Percentiles rank a stretch among this genome's conserved stretches.
phyloP scores from a whole-genome alignment of 1,139 yeast genomes.

The Nakaseomyces nivariensis region DNA sequence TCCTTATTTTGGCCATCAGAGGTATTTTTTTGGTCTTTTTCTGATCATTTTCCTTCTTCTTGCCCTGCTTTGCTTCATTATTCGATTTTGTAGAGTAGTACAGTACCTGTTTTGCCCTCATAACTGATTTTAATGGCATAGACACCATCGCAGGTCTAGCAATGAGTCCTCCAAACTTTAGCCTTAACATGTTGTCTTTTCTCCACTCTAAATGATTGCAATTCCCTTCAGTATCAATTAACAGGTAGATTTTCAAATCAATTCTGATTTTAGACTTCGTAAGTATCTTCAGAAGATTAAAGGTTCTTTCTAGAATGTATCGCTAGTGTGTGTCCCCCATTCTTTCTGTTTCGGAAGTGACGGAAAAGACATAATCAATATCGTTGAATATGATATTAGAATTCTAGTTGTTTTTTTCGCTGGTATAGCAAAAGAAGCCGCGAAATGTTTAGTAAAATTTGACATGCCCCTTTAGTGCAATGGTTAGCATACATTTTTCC shows the following conservation, averaged over 20 bases:
- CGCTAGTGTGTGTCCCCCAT: no score
- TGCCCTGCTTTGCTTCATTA: conserved; percentile 5
- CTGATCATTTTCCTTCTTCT: conserved; percentile 10
- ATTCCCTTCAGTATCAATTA: no score
- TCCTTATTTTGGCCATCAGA: conserved; percentile 35
- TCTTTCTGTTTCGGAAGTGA: no score
- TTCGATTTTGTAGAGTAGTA: background rate
- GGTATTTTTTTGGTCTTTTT: conserved; percentile 9
- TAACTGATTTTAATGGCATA: background rate
- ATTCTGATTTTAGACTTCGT: no score
- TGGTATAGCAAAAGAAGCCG: background rate
- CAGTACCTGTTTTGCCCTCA: background rate
- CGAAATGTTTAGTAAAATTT: conserved; percentile 3
- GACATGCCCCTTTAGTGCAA: conserved; percentile 32
- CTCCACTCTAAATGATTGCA: no score
- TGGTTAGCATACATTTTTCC: conserved; percentile 31
- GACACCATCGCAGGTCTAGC: background rate
- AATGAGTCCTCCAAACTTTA: background rate
- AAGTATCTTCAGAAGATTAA: no score
- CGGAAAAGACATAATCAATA: no score
- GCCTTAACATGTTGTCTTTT: background rate
- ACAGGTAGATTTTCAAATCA: no score
- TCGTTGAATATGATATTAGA: background rate
- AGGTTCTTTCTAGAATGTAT: no score
- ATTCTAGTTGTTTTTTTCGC: background rate